Evolutionary conservation across 768 basidiomycete genomes (phyloP), one percentile per base, ranked within the genome.

Genomic region (Pleurotus eryngii): DNA sequence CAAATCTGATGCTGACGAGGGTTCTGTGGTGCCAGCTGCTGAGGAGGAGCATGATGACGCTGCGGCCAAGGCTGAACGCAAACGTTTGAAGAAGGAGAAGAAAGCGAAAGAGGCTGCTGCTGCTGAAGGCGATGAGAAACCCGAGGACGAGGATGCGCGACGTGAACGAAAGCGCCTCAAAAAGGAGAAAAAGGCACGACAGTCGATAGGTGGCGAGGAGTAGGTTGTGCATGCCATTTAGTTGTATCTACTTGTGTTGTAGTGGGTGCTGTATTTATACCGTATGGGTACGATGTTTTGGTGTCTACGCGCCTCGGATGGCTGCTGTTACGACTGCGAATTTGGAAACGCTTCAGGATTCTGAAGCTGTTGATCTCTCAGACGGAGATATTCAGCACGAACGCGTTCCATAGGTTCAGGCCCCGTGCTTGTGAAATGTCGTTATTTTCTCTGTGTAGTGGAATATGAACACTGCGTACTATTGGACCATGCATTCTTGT

Each of bases 401-500:
- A 90, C 81, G 35, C 72, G 68, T 58, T 89, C 83, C 87, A 92
- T 89, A 8, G 84, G 81, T 60, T 88, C 87, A 27, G 86, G 83
- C 2, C 83, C 82, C 5, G 89, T 91, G 67, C 90, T 92, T 51
- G 24, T 17, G 46, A 53, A n/a, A 39, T 9, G 37, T 17, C 9
- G 12, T 17, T 22, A 39, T 30, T 56, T 6, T n/a, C 43, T 15
- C 43, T 15, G 37, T 9, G 24, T 9, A 37, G 11, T 15, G 38
- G 37, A 30, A 20, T 14, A 4, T 18, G 9, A 39, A 18, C 15
- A 39, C n/a, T 6, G 76, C 90, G 66, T 65, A 94, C 92, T 83
- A 92, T 67, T 85, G 82, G 12, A 86, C 65, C 81, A 95, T 87
- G 68, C 93, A 95, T 1, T 81, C 79, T 66, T 95, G 89, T 43